phyloP scores from a whole-genome alignment of 1,284 basidiomycete genomes.

The Tilletia setariae region DNA sequence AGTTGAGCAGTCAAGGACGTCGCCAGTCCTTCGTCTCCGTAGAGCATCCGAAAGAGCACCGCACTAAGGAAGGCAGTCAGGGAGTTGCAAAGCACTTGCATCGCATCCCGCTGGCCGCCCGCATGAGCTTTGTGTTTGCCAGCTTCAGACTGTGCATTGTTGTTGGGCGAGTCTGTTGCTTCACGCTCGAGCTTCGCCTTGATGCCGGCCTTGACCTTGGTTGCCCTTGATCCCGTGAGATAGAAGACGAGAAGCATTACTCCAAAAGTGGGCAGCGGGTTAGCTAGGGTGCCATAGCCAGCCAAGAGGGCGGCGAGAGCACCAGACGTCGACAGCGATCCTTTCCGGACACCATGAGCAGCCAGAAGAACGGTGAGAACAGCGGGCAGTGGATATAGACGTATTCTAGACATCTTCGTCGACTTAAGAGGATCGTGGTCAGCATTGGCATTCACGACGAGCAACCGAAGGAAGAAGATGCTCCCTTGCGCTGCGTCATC shows the following conservation, averaged over 20 bases:
- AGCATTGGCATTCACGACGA: too few relatives aligned
- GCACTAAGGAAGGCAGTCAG: slow-evolving; percentile 22
- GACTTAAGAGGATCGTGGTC: too few relatives aligned
- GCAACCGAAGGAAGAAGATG: too few relatives aligned
- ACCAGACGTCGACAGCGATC: slow-evolving; percentile 36
- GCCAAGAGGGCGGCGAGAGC: slow-evolving; percentile 35
- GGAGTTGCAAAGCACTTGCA: slow-evolving; percentile 43
- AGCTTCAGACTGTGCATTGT: slow-evolving; percentile 8
- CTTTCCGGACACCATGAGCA: slow-evolving; percentile 33
- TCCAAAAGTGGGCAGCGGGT: slow-evolving; percentile 38
- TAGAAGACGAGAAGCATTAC: slow-evolving; percentile 55
- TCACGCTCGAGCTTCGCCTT: slow-evolving; percentile 77
- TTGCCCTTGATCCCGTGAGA: slow-evolving; percentile 74
- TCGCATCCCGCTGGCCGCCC: slow-evolving; percentile 32
- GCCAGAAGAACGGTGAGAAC: slow-evolving; percentile 15
- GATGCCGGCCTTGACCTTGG: slow-evolving; percentile 63
- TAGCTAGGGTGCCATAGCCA: slow-evolving; percentile 43
- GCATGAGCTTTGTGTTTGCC: slow-evolving; percentile 24
- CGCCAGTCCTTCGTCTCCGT: slow-evolving; percentile 5
- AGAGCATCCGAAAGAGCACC: slow-evolving; percentile 18
- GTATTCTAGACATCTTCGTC: too few relatives aligned
- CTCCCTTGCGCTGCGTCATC: too few relatives aligned
- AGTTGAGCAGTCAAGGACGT: neutral
- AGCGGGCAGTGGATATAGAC: too few relatives aligned
- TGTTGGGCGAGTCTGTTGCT: neutral